Conservation (phyloP, 768 basidiomycete genomes). For the Pisolithus tinctorius region DNA sequence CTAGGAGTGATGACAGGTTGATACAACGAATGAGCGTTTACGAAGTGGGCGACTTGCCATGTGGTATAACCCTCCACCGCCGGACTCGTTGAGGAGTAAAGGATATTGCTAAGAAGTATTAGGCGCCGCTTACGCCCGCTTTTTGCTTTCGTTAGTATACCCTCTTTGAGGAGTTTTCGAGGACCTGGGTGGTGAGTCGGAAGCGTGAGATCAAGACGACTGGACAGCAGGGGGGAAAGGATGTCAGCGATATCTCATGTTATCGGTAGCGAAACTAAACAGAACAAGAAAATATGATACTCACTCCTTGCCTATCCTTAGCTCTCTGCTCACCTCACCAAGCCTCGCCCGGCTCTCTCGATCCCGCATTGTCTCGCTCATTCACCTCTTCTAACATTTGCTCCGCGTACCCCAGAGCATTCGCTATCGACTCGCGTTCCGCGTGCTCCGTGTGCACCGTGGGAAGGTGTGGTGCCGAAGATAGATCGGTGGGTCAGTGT, state of each 20-base stretch:
- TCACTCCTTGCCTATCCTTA: constrained; percentile 84
- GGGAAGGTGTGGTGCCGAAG: constrained; percentile 1
- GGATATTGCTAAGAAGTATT: too few relatives aligned
- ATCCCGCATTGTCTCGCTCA: constrained; percentile 80
- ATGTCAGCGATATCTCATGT: too few relatives aligned
- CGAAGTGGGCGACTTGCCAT: constrained; percentile 52
- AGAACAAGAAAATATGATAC: constrained; percentile 18
- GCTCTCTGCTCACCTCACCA: constrained; percentile 63
- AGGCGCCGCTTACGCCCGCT: too few relatives aligned
- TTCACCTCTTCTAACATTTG: constrained; percentile 75
- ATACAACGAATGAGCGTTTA: background rate
- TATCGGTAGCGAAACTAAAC: too few relatives aligned
- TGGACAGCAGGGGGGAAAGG: too few relatives aligned
- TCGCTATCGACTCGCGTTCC: constrained; percentile 50
- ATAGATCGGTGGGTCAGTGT: constrained; percentile 47
- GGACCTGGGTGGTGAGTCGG: constrained; percentile 80
- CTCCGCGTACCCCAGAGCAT: constrained; percentile 60
- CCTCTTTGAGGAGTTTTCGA: constrained; percentile 77
- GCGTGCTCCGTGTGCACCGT: constrained; percentile 27
- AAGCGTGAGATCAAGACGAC: constrained; percentile 83
- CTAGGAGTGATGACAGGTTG: constrained; percentile 28
- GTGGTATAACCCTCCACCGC: too few relatives aligned
- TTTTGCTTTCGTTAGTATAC: constrained; percentile 71
- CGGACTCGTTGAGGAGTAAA: too few relatives aligned
- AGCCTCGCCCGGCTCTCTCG: too few relatives aligned